Conservation (phyloP, 148 eudicot species). For the Limonium bicolor region DNA sequence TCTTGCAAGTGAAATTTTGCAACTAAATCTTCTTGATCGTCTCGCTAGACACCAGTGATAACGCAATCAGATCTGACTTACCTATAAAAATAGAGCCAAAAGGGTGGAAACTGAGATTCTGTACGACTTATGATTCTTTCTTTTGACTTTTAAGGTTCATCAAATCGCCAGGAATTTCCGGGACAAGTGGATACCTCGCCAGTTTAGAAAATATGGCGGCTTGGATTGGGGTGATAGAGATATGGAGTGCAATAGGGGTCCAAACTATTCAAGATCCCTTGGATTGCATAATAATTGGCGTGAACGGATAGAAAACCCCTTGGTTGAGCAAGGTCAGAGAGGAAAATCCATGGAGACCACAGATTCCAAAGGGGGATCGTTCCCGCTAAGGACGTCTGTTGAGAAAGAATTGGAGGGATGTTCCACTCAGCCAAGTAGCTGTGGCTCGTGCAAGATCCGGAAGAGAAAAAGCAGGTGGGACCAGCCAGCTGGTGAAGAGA, state of each 20-base stretch:
- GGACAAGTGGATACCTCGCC: slow-evolving; percentile 5
- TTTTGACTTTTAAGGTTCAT: too few relatives aligned
- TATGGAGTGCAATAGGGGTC: slow-evolving; percentile 9
- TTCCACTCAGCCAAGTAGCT: slow-evolving; percentile 17
- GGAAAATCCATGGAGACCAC: slow-evolving; percentile 30
- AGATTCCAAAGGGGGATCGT: slow-evolving; percentile 20
- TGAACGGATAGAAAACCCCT: slow-evolving; percentile 20
- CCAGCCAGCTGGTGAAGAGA: slow-evolving; percentile 24
- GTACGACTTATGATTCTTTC: too few relatives aligned
- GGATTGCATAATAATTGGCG: slow-evolving; percentile 20
- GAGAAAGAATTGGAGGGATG: slow-evolving; percentile 20
- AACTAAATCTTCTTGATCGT: too few relatives aligned
- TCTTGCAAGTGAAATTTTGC: too few relatives aligned
- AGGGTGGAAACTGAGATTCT: too few relatives aligned
- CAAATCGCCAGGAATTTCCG: slow-evolving; percentile 9
- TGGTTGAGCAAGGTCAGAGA: too few relatives aligned
- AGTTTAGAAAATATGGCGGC: background rate
- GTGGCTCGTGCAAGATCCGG: slow-evolving; percentile 25
- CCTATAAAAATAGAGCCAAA: too few relatives aligned
- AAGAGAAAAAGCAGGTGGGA: slow-evolving; percentile 97
- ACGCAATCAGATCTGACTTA: too few relatives aligned
- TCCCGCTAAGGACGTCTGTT: slow-evolving; percentile 7
- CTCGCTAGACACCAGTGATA: too few relatives aligned
- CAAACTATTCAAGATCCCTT: slow-evolving; percentile 16
- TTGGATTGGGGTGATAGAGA: background rate